These are phyloP conservation scores for Termitomyces titanicus DNA, from an alignment of 768 basidiomycete genomes.

Conservation along the genomic window DNA sequence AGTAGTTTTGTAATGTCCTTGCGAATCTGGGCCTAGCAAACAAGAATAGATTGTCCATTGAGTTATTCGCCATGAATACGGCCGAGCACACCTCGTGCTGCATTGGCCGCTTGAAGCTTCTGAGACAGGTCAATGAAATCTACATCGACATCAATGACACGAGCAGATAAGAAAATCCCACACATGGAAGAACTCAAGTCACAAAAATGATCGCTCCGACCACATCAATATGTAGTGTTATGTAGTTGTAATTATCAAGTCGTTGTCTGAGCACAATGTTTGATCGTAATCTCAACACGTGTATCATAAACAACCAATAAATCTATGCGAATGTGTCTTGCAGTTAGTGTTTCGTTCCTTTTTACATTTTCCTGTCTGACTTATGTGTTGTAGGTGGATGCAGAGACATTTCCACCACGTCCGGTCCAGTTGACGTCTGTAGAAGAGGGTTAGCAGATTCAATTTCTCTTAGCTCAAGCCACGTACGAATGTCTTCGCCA, in stretches of 20 bases:
- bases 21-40: conserved; percentile 63
- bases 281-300: conserved; percentile 4
- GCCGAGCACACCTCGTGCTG: conserved; percentile 48
- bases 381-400: conserved; percentile 74
- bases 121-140: conserved; percentile 22
- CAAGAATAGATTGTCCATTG: neutral
- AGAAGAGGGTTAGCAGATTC: conserved; percentile 1
- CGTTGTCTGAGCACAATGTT: neutral
- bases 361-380: conserved; percentile 9
- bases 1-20: conserved; percentile 27
- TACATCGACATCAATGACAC: conserved; percentile 10
- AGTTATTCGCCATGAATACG: neutral
- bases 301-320: conserved; percentile 6
- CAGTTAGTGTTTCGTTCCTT: neutral
- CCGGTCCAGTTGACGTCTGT: conserved; percentile 98
- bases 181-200: conserved; percentile 48
- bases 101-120: conserved; percentile 46
- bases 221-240: too few relatives aligned
- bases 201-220: conserved; percentile 2
- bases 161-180: conserved; percentile 59
- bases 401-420: conserved; percentile 92
- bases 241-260: neutral
- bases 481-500: conserved; percentile 86
- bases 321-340: conserved; percentile 3
- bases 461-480: neutral